Evolutionary conservation across 1,139 yeast species (phyloP).

Genomic region (Blastobotrys ciferrii): DNA sequence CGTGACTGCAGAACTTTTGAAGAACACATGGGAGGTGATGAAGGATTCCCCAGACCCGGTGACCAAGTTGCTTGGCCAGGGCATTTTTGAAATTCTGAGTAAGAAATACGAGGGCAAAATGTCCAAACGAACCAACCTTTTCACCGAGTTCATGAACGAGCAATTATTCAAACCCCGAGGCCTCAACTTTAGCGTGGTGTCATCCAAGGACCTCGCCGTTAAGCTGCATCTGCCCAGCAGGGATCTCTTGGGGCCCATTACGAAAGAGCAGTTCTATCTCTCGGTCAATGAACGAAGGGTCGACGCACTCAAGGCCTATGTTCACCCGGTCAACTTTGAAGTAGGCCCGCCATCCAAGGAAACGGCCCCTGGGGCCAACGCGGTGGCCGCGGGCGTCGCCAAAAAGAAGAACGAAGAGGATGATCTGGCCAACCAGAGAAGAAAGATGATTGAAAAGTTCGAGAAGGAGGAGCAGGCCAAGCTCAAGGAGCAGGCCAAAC

Average conservation of each 20-base stretch:
- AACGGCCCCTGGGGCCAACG: slow-evolving; percentile 7
- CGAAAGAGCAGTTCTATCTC: not conserved
- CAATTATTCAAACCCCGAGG: slow-evolving; percentile 3
- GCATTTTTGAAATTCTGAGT: slow-evolving; percentile 4
- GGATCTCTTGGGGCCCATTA: slow-evolving; percentile 1
- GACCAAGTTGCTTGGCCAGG: slow-evolving; percentile 1
- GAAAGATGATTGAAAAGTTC: slow-evolving; percentile 8
- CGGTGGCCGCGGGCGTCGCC: slow-evolving; percentile 3
- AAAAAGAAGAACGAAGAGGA: slow-evolving; percentile 3
- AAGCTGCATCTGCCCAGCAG: slow-evolving; percentile 3
- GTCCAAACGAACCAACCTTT: slow-evolving; percentile 2
- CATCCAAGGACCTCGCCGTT: not conserved
- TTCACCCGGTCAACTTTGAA: slow-evolving; percentile 6
- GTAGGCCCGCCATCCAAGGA: slow-evolving; percentile 8
- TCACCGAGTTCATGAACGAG: not conserved
- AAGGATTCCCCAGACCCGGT: slow-evolving; percentile 2
- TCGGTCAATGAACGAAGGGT: slow-evolving; percentile 3
- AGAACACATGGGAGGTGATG: slow-evolving; percentile 7
- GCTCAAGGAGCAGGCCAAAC: slow-evolving; percentile 6
- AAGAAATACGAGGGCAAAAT: slow-evolving; percentile 6
- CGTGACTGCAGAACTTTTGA: slow-evolving; percentile 2
- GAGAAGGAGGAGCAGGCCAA: slow-evolving; percentile 4
- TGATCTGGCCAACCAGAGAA: slow-evolving; percentile 6
- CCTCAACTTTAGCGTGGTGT: slow-evolving; percentile 1
- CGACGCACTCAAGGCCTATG: slow-evolving; percentile 5